Percentiles rank a stretch among this genome's conserved stretches.
These are phyloP conservation scores for Aspergillus calidoustus DNA, from an alignment of 2,329 filamentous ascomycete species.

Conservation along the genomic window DNA sequence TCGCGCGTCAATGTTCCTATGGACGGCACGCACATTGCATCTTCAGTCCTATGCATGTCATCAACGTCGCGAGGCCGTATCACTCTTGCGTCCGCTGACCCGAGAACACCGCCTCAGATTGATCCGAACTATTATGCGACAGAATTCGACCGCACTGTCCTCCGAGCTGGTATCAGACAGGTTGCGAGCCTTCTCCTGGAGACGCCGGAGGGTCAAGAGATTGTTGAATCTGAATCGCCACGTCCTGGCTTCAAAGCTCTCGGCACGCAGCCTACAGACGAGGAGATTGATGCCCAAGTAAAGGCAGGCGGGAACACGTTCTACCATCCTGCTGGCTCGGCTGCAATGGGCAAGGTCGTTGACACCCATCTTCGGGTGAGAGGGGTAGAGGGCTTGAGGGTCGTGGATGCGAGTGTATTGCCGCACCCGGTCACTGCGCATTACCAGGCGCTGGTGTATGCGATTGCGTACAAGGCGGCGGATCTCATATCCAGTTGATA, in stretches of 20 bases:
- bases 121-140: slow-evolving; percentile 38
- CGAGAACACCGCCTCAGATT: slow-evolving; percentile 28
- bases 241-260: slow-evolving; percentile 6
- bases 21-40: slow-evolving; percentile 30
- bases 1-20: slow-evolving; percentile 21
- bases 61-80: slow-evolving; percentile 30
- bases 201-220: slow-evolving; percentile 16
- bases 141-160: slow-evolving; percentile 27
- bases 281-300: slow-evolving; percentile 12
- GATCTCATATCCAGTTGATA: not conserved
- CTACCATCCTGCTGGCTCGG: slow-evolving; percentile 26
- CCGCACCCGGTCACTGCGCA: slow-evolving; percentile 26
- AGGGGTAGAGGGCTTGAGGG: slow-evolving; percentile 24
- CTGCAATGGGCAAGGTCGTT: slow-evolving; percentile 19
- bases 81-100: slow-evolving; percentile 22
- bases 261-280: slow-evolving; percentile 4
- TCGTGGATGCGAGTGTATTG: slow-evolving; percentile 34
- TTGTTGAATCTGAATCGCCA: slow-evolving; percentile 27
- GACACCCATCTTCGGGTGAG: slow-evolving; percentile 16
- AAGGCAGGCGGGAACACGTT: slow-evolving; percentile 12
- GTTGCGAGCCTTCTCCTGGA: slow-evolving; percentile 17
- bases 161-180: slow-evolving; percentile 25
- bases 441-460: slow-evolving; percentile 28
- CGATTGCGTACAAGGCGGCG: slow-evolving; percentile 4
- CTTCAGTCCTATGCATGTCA: slow-evolving; percentile 25